Conservation (phyloP, 257 asterid species). For the Leptodermis oblonga region DNA sequence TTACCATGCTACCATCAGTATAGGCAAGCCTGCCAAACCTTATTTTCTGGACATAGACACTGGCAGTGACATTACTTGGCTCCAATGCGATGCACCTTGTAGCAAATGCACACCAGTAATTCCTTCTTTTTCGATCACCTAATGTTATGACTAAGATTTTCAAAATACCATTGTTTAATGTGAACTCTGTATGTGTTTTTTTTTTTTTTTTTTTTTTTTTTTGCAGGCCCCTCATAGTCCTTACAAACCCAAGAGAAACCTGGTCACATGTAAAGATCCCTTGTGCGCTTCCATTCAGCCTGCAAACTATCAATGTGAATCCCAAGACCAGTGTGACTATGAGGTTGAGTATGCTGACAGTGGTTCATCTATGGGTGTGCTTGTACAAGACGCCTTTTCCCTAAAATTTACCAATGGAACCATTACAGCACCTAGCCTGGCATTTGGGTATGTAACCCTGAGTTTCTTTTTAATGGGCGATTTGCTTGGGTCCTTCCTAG, state of each 20-base stretch:
- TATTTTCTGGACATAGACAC: slow-evolving; percentile 83
- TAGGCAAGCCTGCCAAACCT: slow-evolving; percentile 65
- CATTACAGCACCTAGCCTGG: slow-evolving; percentile 49
- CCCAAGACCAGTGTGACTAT: slow-evolving; percentile 79
- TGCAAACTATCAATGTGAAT: slow-evolving; percentile 25
- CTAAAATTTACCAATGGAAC: slow-evolving; percentile 56
- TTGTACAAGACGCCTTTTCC: slow-evolving; percentile 64
- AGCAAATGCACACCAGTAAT: slow-evolving; percentile 63
- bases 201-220: too few species aligned
- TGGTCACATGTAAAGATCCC: slow-evolving; percentile 58
- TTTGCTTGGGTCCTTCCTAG: not conserved
- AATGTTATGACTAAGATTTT: not conserved
- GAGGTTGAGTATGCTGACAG: slow-evolving; percentile 75
- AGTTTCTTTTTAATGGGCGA: not conserved
- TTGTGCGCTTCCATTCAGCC: slow-evolving; percentile 55
- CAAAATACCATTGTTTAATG: not conserved
- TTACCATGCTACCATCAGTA: slow-evolving; percentile 49
- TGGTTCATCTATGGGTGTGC: slow-evolving; percentile 76
- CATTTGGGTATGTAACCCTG: slow-evolving; percentile 52
- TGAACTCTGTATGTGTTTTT: too few species aligned
- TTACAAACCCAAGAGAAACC: slow-evolving; percentile 58
- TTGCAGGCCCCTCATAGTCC: slow-evolving; percentile 83
- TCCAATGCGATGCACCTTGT: slow-evolving; percentile 94
- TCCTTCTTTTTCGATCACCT: not conserved
- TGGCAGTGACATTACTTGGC: slow-evolving; percentile 97